Evolutionary conservation across 805 yeast species (phyloP), one percentile per base, ranked within the genome.

Genomic region (Novakomyces olei): DNA sequence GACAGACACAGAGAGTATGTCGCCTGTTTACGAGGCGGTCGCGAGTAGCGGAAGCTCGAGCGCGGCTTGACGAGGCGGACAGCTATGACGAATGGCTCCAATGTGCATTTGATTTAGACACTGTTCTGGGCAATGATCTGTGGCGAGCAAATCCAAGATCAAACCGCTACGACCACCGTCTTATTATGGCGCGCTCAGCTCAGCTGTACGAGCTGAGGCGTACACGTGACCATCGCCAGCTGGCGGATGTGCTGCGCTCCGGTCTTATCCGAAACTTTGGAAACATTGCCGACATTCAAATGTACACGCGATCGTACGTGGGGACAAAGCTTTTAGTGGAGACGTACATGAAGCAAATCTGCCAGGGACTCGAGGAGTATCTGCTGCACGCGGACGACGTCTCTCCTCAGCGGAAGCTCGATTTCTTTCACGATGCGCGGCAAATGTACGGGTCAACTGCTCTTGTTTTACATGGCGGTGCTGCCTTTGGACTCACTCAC

Each of bases 381-480:
- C 53, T 78, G 22, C 36, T 38, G 28, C 26, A 36, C 26, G 26
- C 42, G 17, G 48, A 51, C 27, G 34, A 34, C 20, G 30, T 34
- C 15, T 25, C 39, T 18, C 27, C 34, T 8, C 85, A 66, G 54
- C 56, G 60, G 49, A 76, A 65, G 44, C 60, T 66, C 40, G 81
- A 67, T 51, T 79, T 77, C 50, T 81, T 74, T 55, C 88, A 71
- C 48, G 94, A 73, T 54, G 79, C 78, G 12, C 66, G 78, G 43
- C 81, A 80, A 48, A 72, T 92, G 0, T 67, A 76, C 49, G 98
- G 98, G 0, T 67, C 79, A 30, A 80, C 96, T 0, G 95, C 95
- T 0, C 58, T 88, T 36, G 67, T 85, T 25, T 57, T 88, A 17
- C 95, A 88, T 52, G 98, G 98, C 19, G 96, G 98, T 2, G 76